Evolutionary conservation across 2,329 filamentous ascomycete genomes (phyloP).

Genomic region (Botrytis byssoidea): DNA sequence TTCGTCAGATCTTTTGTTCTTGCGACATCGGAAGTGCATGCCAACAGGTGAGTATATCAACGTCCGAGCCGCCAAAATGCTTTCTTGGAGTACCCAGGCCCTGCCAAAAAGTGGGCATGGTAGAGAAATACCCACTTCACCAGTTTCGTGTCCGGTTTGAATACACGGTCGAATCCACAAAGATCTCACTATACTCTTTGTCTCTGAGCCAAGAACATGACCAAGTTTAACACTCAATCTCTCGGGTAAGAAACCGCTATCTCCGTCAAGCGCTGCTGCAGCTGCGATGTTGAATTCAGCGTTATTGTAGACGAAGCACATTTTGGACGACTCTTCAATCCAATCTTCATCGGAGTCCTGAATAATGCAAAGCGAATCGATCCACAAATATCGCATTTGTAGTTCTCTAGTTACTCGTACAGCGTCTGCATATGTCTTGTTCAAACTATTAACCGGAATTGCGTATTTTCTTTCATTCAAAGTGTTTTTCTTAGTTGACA

Average conservation of each 20-base stretch:
- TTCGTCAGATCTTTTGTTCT: neutral
- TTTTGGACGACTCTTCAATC: neutral
- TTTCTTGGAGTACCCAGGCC: conserved; percentile 9
- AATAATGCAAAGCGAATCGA: too few relatives aligned
- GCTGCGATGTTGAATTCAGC: neutral
- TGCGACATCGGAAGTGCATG: conserved; percentile 5
- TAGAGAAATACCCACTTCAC: neutral
- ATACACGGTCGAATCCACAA: conserved; percentile 2
- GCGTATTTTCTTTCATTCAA: neutral
- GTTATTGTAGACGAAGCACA: conserved; percentile 3
- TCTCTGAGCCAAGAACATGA: neutral
- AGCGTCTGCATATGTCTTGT: neutral
- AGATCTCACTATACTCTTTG: neutral
- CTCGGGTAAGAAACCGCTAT: neutral
- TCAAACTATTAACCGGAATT: neutral
- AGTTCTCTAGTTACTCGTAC: neutral
- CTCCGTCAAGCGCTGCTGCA: neutral
- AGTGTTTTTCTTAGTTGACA: neutral
- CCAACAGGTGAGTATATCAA: neutral
- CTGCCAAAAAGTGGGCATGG: neutral
- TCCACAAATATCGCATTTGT: neutral
- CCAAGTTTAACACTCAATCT: neutral
- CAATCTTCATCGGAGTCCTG: conserved; percentile 6
- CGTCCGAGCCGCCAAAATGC: neutral
- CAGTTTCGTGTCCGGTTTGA: neutral